Base-by-base conservation (phyloP, 2,329 filamentous ascomycete species). In the Hymenoscyphus scutula region DNA sequence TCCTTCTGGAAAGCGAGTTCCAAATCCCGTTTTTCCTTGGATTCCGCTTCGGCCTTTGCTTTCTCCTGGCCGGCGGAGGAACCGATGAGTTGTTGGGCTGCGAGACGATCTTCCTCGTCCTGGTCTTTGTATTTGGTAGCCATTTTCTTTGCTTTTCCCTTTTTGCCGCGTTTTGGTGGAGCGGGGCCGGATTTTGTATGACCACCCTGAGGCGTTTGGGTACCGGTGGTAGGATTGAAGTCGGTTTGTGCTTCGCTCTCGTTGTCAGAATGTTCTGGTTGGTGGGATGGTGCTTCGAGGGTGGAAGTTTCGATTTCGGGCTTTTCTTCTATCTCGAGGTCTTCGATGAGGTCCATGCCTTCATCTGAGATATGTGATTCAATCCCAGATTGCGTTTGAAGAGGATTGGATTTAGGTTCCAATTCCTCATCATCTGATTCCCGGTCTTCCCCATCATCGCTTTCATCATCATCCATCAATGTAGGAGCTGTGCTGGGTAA, bases 91-190 rank as follows among this genome's bases (percentile, higher is more conserved):
- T 87, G 83, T 76, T 97, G 89, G 34, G 92, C 92, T 0, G 93
- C 84, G 6, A 84, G 85, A 13, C 92, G 91, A 72, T 99, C 95
- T 76, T 97, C 94, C 61, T 97, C 92, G 70, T 98, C 94, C 80
- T 98, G 95, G 70, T 96, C 81, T 54, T 90, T 94, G 77, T 99
- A 99, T 75, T 97, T 97, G 63, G 85, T 80, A 3, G 91, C 91
- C 1, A 91, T 87, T 75, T 95, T 96, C 80, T 96, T 97, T 53
- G 88, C 87, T 74, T 96, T 97, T 64, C 83, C 84, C 62, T 85
- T 87, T 75, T 96, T 92, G 32, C 92, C 92, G 62, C 93, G 87
- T 73, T 87, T 89, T 34, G 76, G 71, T 62, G 75, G 81, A 15
- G 66, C 76, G 7, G 37, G 37, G 10, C 56, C 56, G 68, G 67